Evolutionary conservation across 1,284 basidiomycete genomes (phyloP).

Genomic region (Trichosporon sp.): DNA sequence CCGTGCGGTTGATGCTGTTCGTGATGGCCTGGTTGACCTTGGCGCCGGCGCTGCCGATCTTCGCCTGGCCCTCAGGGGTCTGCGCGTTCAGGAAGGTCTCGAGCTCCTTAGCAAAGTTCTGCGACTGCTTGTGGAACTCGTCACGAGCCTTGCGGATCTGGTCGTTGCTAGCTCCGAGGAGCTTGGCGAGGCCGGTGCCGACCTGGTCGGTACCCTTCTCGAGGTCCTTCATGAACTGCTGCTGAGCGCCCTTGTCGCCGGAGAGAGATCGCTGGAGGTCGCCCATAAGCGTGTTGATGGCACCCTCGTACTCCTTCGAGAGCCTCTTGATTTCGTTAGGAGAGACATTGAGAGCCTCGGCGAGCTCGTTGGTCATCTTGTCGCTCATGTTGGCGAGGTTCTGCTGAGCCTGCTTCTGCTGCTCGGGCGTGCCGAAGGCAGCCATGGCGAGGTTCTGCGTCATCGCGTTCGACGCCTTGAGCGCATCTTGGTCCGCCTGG

Average conservation of each 20-base stretch:
- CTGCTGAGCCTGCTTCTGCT: constrained; percentile 3
- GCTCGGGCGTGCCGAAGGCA: not conserved
- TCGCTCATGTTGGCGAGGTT: not conserved
- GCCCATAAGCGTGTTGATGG: not conserved
- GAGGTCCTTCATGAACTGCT: not conserved
- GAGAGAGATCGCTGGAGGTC: not conserved
- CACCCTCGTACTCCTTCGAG: not conserved
- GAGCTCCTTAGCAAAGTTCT: not conserved
- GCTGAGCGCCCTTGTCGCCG: not conserved
- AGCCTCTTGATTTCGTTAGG: not conserved
- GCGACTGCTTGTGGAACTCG: not conserved
- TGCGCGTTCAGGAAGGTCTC: not conserved
- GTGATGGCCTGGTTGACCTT: constrained; percentile 1
- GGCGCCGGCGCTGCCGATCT: not conserved
- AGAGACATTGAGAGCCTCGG: not conserved
- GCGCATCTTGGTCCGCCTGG: not conserved
- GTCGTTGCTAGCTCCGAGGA: not conserved
- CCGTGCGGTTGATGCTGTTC: not conserved
- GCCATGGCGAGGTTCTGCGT: not conserved
- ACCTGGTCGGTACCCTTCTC: constrained; percentile 1
- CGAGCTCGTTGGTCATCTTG: constrained; percentile 3
- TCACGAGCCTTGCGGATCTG: not conserved
- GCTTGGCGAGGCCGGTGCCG: not conserved
- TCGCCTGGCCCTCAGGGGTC: not conserved
- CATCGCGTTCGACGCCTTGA: not conserved